phyloP scores from a whole-genome alignment of 371 early-diverging fungal species.

The Nematocida homosporus region DNA sequence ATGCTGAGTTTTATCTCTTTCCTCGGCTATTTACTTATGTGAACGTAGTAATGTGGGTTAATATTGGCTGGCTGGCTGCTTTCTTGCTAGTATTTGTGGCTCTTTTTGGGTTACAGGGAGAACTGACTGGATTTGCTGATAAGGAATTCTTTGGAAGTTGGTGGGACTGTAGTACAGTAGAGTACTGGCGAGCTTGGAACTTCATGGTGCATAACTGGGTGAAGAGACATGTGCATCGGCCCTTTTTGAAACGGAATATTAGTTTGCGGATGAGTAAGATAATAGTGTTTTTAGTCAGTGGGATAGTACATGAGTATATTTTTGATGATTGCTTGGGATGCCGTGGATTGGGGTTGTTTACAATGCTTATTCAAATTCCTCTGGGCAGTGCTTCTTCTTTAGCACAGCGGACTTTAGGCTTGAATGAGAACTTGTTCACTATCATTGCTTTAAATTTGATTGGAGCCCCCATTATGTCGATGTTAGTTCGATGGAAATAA shows the following conservation, averaged over 20 bases:
- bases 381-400: conserved; percentile 71
- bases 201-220: conserved; percentile 88
- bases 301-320: conserved; percentile 80
- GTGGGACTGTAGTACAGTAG: conserved; percentile 91
- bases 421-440: conserved; percentile 3
- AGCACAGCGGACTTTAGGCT: not conserved
- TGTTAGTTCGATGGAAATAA: not conserved
- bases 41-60: conserved; percentile 36
- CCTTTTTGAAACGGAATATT: conserved; percentile 73
- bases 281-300: conserved; percentile 78
- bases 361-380: conserved; percentile 86
- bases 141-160: conserved; percentile 90
- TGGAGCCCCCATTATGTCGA: conserved; percentile 35
- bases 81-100: conserved; percentile 41
- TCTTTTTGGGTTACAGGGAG: conserved; percentile 63
- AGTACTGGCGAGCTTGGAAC: conserved; percentile 94
- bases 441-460: conserved; percentile 31
- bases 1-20: not conserved
- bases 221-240: conserved; percentile 80
- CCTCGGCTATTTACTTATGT: conserved; percentile 8
- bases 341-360: conserved; percentile 75
- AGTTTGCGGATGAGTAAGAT: conserved; percentile 74
- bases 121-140: conserved; percentile 87
- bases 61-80: conserved; percentile 29
- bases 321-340: conserved; percentile 73